A percentile compares a stretch with the other conserved stretches of the same genome.
These are phyloP conservation scores for Magnolia changhungtana DNA, from an alignment of 164 flowering plant species.

Conservation along the genomic window DNA sequence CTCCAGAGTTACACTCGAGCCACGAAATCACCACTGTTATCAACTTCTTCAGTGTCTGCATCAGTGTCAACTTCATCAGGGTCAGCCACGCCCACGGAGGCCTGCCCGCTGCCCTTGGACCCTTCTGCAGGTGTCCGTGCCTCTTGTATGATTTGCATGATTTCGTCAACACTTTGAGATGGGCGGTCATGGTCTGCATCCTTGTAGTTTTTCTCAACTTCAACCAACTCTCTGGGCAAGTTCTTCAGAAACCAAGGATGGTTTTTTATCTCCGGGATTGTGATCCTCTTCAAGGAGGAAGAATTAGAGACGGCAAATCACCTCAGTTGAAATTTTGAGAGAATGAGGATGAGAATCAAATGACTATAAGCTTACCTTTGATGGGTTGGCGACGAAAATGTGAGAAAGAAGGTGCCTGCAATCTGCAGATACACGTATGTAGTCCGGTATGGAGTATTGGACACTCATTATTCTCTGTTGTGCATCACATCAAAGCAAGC, in stretches of 20 bases:
- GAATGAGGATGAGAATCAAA: background rate
- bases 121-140: slow-evolving; percentile 43
- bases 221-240: slow-evolving; percentile 50
- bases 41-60: slow-evolving; percentile 32
- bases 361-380: slow-evolving; percentile 38
- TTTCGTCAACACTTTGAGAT: slow-evolving; percentile 50
- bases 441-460: slow-evolving; percentile 69
- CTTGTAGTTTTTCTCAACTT: slow-evolving; percentile 39
- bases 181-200: slow-evolving; percentile 19
- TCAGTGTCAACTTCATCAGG: slow-evolving; percentile 33
- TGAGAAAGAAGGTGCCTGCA: slow-evolving; percentile 59
- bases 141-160: slow-evolving; percentile 55
- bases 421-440: slow-evolving; percentile 57
- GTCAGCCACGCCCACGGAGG: slow-evolving; percentile 19
- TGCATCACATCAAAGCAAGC: background rate
- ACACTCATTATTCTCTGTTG: slow-evolving; percentile 59
- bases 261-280: slow-evolving; percentile 61
- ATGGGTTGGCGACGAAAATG: slow-evolving; percentile 64
- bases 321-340: background rate
- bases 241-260: slow-evolving; percentile 67
- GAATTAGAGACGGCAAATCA: background rate
- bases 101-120: slow-evolving; percentile 22
- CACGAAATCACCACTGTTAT: slow-evolving; percentile 34
- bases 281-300: slow-evolving; percentile 47
- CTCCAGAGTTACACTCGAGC: slow-evolving; percentile 5